Evolutionary conservation across 202 grass and related monocot genomes (phyloP), one percentile per base, ranked within the genome.

Genomic region (Zoysia matrella): DNA sequence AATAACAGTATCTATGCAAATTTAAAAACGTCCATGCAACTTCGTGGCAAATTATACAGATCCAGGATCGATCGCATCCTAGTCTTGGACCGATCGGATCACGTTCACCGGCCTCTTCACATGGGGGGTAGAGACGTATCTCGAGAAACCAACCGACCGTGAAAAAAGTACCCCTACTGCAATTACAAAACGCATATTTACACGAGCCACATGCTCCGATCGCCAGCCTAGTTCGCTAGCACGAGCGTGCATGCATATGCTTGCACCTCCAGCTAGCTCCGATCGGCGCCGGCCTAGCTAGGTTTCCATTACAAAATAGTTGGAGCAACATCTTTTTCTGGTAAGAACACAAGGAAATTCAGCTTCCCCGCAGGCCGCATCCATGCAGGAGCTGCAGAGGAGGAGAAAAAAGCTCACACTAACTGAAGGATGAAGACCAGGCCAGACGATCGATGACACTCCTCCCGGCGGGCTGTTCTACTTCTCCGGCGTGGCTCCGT

Each of bases 181-280:
- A 22, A 30, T 61, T 61, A 61, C 58, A 61, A 61, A n/a, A 52
- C 5, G 56, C 53, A 58, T 53, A 66, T 66, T 65, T 54, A 73
- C 80, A 73, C 36, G 54, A 70, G 82, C 65, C 53, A 84, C 47
- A 54, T 84, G 64, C 65, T 52, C 50, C 5, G 61, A 8, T 58
- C 13, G 49, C 56, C 4, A 54, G 36, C 73, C 74, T 77, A 78
- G 47, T 0, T 64, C 18, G 47, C 56, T 47, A 78, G 74, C 73
- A 71, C 55, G 36, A 45, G 82, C 56, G 55, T 61, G 45, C 53
- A 39, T 16, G 64, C 54, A 30, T 52, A 30, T 30, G 22, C 22
- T 30, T 30, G 22, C 22, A 30, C 22, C 22, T 30, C 22, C 22
- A 30, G 22, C 22, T 30, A 30, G 22, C 22, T 30, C 22, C 22